Evolutionary conservation across 768 basidiomycete genomes (phyloP), one percentile per base, ranked within the genome.

Genomic region (Boletus rufocinnamomeus): DNA sequence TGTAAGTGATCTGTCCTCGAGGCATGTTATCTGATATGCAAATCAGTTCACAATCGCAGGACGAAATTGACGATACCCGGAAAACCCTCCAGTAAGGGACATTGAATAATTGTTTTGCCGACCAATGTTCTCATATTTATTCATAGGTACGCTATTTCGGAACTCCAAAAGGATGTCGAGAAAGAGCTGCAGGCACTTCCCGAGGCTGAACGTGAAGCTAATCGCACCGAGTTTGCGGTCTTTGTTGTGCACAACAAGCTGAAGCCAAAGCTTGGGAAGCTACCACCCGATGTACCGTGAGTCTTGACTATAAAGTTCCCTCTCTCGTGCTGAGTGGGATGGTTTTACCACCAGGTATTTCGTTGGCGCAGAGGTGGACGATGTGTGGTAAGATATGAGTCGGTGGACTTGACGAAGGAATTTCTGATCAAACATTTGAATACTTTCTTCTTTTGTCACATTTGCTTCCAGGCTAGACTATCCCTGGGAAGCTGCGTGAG

Each of bases 211-310:
- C 87, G 88, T 51, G 84, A 88, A n/a, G 82, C 82, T 1, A 75
- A 86, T 21, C 82, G 83, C 59, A 95, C 96, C 28, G 79, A 89
- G 71, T 93, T 99, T 59, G 95, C 84, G 2, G 79, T 98, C 62
- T 99, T 98, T 68, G 96, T 98, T 48, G 92, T 95, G 27, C 91
- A 95, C 75, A 93, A 95, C 79, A 98, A 98, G 77, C 79, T 86
- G 60, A 98, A 98, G 76, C 77, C 80, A 34, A 99, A 99, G 77
- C 70, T 86, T 37, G 95, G 85, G 28, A 75, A 84, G 46, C 75
- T 99, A 38, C 91, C 94, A 3, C 64, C 78, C 2, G 83, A 84
- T 58, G 78, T 80, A 28, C 82, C 80, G 89, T 93, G 69, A 69
- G 84, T 75, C 52, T 28, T 25, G 56, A 27, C 37, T 19, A 48